Conservation (phyloP, 768 basidiomycete genomes). For the Suillus luteus region DNA sequence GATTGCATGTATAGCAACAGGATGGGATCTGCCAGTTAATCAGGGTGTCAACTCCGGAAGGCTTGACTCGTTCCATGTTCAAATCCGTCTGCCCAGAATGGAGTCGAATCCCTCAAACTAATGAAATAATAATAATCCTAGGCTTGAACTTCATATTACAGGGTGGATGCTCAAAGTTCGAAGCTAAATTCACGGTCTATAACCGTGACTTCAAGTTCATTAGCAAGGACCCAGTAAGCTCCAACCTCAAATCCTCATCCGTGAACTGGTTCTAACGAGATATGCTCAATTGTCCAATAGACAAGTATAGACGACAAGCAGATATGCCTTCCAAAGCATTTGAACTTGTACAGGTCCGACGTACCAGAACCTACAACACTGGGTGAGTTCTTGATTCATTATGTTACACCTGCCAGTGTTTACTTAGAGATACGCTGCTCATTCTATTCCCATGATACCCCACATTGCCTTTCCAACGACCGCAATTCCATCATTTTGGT, state of each 20-base stretch:
- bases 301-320: not conserved
- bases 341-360: not conserved
- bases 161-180: not conserved
- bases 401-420: not conserved
- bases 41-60: not conserved
- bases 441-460: conserved; percentile 44
- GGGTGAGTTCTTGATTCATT: not conserved
- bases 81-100: not conserved
- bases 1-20: conserved; percentile 4
- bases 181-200: not conserved
- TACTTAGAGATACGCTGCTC: not conserved
- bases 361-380: not conserved
- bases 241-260: not conserved
- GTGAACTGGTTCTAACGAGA: conserved; percentile 18
- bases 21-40: not conserved
- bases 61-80: conserved; percentile 18
- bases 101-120: not conserved
- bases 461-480: conserved; percentile 46
- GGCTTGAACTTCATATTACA: not conserved
- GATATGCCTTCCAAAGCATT: not conserved
- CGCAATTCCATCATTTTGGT: conserved; percentile 46
- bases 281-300: not conserved
- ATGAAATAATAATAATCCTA: not conserved
- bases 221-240: too few species aligned
- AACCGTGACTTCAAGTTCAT: too few species aligned